A percentile compares a stretch with the other conserved stretches of the same genome.
These are phyloP conservation scores for Conidiobolus incongruus DNA, from an alignment of 371 early-diverging fungal species.

Conservation along the genomic window DNA sequence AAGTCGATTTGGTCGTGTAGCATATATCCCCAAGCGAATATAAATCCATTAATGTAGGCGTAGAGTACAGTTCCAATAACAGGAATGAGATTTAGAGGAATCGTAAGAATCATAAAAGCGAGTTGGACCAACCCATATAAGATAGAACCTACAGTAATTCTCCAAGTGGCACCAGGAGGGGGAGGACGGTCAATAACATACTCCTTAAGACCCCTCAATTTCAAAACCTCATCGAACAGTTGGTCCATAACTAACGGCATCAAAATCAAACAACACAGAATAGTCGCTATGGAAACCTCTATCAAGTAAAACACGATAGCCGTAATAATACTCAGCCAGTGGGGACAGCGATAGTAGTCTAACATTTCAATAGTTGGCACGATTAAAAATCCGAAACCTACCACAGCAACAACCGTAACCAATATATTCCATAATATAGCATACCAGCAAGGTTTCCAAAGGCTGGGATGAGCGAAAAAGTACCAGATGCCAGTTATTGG, in stretches of 20 bases:
- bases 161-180: neutral
- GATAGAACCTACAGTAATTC: neutral
- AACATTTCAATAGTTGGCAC: neutral
- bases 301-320: neutral
- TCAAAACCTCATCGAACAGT: neutral
- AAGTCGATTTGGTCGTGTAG: slow-evolving; percentile 28
- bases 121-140: slow-evolving; percentile 9
- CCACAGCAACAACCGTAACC: neutral
- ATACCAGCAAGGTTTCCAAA: slow-evolving; percentile 1
- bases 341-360: neutral
- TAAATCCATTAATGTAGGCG: slow-evolving; percentile 29
- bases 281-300: neutral
- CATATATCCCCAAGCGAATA: slow-evolving; percentile 19
- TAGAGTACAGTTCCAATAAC: slow-evolving; percentile 23
- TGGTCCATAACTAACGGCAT: slow-evolving; percentile 1
- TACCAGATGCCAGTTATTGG: neutral
- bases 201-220: slow-evolving; percentile 3
- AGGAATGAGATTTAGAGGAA: slow-evolving; percentile 34
- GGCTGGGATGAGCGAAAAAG: slow-evolving; percentile 1
- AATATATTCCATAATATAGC: no score
- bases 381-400: slow-evolving; percentile 1
- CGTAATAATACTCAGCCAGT: neutral
- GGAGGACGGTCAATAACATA: neutral
- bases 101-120: slow-evolving; percentile 22
- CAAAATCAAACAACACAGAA: neutral